A percentile compares a stretch with the other conserved stretches of the same genome.
phyloP scores from a whole-genome alignment of 2,329 filamentous ascomycete species.

The Penicillium rolfsii region DNA sequence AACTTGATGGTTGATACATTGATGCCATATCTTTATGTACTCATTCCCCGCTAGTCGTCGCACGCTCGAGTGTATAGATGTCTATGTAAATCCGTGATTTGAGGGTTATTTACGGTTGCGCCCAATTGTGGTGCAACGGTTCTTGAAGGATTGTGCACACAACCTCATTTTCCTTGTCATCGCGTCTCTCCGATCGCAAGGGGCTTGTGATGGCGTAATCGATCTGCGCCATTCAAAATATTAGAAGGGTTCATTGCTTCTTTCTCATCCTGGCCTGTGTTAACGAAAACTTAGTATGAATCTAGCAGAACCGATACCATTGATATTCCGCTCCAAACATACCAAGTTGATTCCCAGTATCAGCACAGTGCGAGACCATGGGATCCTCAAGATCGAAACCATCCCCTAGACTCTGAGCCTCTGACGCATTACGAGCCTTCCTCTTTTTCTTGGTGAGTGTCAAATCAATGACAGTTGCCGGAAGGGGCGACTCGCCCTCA shows the following conservation, averaged over 20 bases:
- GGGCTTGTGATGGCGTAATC: background rate
- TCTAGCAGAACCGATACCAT: no score
- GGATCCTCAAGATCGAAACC: conserved; percentile 32
- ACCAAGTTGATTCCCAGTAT: conserved; percentile 36
- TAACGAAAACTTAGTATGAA: background rate
- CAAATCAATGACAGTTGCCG: conserved; percentile 1
- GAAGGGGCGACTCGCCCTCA: conserved; percentile 30
- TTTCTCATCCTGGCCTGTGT: conserved; percentile 24
- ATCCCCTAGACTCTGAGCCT: conserved; percentile 18
- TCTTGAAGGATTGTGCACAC: background rate
- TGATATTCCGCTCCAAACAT: conserved; percentile 8
- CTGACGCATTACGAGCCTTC: background rate
- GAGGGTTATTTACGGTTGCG: background rate
- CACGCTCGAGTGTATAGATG: background rate
- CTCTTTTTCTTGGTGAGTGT: background rate
- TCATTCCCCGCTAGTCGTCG: background rate
- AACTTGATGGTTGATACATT: no score
- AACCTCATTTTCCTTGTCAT: background rate
- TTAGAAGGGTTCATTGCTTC: conserved; percentile 27
- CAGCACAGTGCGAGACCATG: conserved; percentile 35
- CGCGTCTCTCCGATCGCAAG: background rate
- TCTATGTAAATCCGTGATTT: background rate
- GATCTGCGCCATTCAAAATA: conserved; percentile 13
- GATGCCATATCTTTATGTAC: no score
- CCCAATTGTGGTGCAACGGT: background rate